Percentiles rank a stretch among this genome's conserved stretches.
These are phyloP conservation scores for Saksenaea oblongispora DNA, from an alignment of 371 early-diverging fungal genomes.

Conservation along the genomic window DNA sequence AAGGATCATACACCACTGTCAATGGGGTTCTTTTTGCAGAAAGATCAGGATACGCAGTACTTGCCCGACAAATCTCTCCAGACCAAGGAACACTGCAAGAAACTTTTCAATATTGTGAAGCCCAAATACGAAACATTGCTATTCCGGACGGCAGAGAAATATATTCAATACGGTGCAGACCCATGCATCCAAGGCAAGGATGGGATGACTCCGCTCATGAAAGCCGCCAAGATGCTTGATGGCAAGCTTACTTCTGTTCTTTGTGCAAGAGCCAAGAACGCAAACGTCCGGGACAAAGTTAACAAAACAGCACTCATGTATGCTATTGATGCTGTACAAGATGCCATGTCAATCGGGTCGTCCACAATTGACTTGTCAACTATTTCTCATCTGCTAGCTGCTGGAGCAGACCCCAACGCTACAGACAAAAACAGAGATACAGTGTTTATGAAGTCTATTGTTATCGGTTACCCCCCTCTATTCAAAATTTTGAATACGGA, in stretches of 20 bases:
- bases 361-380: background rate
- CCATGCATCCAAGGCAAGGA: slow-evolving; percentile 29
- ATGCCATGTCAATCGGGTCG: background rate
- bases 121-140: slow-evolving; percentile 27
- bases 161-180: slow-evolving; percentile 35
- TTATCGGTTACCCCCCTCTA: slow-evolving; percentile 9
- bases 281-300: slow-evolving; percentile 19
- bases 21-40: slow-evolving; percentile 24
- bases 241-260: background rate
- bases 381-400: slow-evolving; percentile 13
- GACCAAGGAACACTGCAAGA: slow-evolving; percentile 19
- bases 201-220: slow-evolving; percentile 28
- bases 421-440: slow-evolving; percentile 26
- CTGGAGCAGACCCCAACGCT: slow-evolving; percentile 29
- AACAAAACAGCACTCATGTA: slow-evolving; percentile 30
- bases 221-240: slow-evolving; percentile 10
- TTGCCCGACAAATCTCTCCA: slow-evolving; percentile 10
- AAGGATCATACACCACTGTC: slow-evolving; percentile 16
- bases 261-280: slow-evolving; percentile 8
- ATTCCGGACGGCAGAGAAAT: slow-evolving; percentile 16
- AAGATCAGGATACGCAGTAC: slow-evolving; percentile 15
- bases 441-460: slow-evolving; percentile 30
- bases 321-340: slow-evolving; percentile 22
- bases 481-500: slow-evolving; percentile 12
- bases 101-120: slow-evolving; percentile 23